Percentiles rank a stretch among this genome's conserved stretches.
These are phyloP conservation scores for Drosera spatulata DNA, from an alignment of 179 eudicot genomes.

Conservation along the genomic window DNA sequence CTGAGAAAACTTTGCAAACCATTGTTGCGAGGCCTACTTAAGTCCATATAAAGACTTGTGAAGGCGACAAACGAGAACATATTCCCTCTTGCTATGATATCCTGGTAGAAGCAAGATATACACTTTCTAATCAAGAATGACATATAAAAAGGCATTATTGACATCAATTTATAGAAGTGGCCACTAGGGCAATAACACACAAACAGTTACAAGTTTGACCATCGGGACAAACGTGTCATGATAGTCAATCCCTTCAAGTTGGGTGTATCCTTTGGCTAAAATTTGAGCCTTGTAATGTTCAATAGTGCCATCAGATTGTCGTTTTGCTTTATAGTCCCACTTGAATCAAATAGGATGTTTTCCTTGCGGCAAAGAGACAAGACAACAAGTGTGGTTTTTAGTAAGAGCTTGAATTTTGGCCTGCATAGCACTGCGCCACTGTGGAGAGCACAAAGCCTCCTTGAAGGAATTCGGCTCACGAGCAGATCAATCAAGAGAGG, in stretches of 20 bases:
- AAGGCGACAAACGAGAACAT: neutral
- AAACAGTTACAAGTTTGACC: neutral
- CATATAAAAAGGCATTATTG: neutral
- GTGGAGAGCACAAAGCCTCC: neutral
- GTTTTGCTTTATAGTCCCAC: conserved; percentile 1
- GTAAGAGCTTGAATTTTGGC: neutral
- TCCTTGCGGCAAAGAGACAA: too few species aligned
- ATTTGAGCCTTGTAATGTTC: neutral
- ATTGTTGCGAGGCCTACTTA: neutral
- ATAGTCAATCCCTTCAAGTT: conserved; percentile 2
- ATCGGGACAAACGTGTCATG: neutral
- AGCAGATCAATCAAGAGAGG: neutral
- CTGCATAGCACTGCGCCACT: neutral
- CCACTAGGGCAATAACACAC: neutral
- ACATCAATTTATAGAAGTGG: neutral
- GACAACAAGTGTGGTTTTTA: too few species aligned
- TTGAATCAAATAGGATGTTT: neutral
- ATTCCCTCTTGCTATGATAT: neutral
- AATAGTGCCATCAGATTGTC: neutral
- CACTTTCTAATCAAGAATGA: neutral
- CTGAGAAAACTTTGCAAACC: neutral
- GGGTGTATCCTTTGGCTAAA: neutral
- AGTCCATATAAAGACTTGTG: neutral
- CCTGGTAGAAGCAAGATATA: neutral
- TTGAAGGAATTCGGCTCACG: neutral